Evolutionary conservation across 2,329 filamentous ascomycete genomes (phyloP).

Genomic region (Aureobasidium sp.): DNA sequence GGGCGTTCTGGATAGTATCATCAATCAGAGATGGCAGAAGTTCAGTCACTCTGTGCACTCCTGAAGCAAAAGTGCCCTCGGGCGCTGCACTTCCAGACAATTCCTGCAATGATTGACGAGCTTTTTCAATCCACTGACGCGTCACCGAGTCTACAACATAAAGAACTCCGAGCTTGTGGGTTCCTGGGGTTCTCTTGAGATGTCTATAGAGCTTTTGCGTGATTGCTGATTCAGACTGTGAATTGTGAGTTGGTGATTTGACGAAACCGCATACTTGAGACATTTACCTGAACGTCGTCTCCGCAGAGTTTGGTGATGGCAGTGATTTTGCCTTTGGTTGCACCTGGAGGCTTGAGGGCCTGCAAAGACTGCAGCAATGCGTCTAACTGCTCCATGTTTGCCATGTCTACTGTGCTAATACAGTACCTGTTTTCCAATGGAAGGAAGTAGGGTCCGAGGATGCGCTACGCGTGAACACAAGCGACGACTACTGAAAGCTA

Average conservation of each 20-base stretch:
- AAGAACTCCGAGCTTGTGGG: constrained; percentile 96
- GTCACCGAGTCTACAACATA: constrained; percentile 99
- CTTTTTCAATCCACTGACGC: constrained; percentile 96
- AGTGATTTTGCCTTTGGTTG: constrained; percentile 86
- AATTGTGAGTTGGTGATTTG: not conserved
- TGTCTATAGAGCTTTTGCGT: constrained; percentile 96
- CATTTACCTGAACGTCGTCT: constrained; percentile 76
- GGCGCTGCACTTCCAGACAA: constrained; percentile 70
- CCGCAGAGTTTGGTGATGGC: constrained; percentile 83
- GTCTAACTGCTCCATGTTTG: constrained; percentile 75
- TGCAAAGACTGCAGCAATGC: constrained; percentile 86
- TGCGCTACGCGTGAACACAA: not conserved
- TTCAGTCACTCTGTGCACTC: constrained; percentile 94
- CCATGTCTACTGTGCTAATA: constrained; percentile 19
- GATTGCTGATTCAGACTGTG: constrained; percentile 87
- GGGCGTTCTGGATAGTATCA: constrained; percentile 83
- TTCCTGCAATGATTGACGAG: constrained; percentile 72
- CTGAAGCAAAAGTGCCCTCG: constrained; percentile 89
- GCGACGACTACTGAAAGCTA: constrained; percentile 13
- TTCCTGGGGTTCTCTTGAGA: constrained; percentile 88
- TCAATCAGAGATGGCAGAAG: constrained; percentile 89
- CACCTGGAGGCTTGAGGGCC: constrained; percentile 82
- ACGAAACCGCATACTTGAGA: not conserved
- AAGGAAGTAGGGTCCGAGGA: constrained; percentile 10
- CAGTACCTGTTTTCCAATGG: constrained; percentile 15